phyloP scores from a whole-genome alignment of 73 alveolate species.

The Symbiodinium pilosum region DNA sequence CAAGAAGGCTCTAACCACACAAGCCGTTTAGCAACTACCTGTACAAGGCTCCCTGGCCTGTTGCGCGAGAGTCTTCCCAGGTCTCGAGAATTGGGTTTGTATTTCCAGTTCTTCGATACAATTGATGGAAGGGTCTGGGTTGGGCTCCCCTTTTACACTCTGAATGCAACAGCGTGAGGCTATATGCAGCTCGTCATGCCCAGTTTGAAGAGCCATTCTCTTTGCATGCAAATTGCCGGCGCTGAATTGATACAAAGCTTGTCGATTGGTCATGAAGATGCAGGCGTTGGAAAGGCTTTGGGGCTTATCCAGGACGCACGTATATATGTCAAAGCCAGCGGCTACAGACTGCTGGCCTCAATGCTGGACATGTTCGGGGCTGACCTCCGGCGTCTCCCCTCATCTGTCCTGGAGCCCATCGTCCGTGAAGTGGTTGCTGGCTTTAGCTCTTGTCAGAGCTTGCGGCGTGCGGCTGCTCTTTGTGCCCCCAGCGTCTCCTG shows the following conservation, averaged over 20 bases:
- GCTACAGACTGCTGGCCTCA: not conserved
- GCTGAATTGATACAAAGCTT: not conserved
- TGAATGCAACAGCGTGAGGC: not conserved
- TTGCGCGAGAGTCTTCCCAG: too few species aligned
- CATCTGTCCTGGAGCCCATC: not conserved
- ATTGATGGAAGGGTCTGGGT: too few species aligned
- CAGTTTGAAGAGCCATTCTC: not conserved
- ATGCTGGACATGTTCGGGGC: not conserved
- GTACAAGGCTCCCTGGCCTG: too few species aligned
- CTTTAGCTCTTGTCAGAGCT: not conserved
- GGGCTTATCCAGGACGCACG: not conserved
- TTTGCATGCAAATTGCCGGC: not conserved
- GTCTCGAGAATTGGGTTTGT: too few species aligned
- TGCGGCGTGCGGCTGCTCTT: not conserved
- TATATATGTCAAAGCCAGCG: not conserved
- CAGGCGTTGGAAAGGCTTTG: not conserved
- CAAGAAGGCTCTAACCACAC: too few species aligned
- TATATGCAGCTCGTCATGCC: not conserved
- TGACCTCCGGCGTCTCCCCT: not conserved
- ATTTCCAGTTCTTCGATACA: too few species aligned
- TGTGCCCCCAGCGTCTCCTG: not conserved
- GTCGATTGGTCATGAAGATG: not conserved
- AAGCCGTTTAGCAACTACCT: too few species aligned
- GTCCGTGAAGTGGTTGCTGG: not conserved
- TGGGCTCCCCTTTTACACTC: too few species aligned